Evolutionary conservation across 2,329 filamentous ascomycete genomes (phyloP), one percentile per base, ranked within the genome.

Genomic region (Xylariaceae sp.): DNA sequence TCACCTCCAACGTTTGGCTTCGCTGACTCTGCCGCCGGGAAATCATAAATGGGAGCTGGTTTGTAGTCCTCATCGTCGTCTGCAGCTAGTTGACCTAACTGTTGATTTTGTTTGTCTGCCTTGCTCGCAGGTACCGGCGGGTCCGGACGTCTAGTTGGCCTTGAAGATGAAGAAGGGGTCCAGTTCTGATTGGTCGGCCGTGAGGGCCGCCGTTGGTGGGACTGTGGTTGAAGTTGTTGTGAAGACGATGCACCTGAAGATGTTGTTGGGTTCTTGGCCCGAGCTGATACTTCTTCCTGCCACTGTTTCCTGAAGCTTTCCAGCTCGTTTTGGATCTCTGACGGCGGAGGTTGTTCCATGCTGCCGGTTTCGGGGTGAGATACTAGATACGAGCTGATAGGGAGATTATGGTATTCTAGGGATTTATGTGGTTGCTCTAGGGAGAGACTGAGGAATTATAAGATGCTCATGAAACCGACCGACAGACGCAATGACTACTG

Each of bases 261-360:
- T 5, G 60, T 7, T 34, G 45, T 45, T 14, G 65, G 31, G 48
- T 70, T 65, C 55, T 66, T 75, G 2, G 71, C 70, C 45, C 75
- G 66, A 6, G 66, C 64, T 40, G 66, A 65, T 17, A 96, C 88
- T 68, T 97, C 92, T 61, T 90, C 87, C 53, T 84, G 83, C 92
- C 92, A 97, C 77, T 90, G 81, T 65, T 83, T 81, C 59, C 93
- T 86, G 73, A 97, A 97, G 42, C 82, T 86, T 70, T 96, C 90
- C 54, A 97, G 82, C 70, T 96, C 91, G 46, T 86, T 79, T 67
- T 83, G 79, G 44, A 79, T 70, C 50, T 63, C 61, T 31, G 63
- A 60, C 16, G 61, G 52, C 22, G 64, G 58, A 40, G 61, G 60
- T 18, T 66, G 56, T 46, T 64, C 61, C 56, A 59, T 65, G 17